Conservation (phyloP, 2,329 filamentous ascomycete species). For the Xylariaceae sp. region DNA sequence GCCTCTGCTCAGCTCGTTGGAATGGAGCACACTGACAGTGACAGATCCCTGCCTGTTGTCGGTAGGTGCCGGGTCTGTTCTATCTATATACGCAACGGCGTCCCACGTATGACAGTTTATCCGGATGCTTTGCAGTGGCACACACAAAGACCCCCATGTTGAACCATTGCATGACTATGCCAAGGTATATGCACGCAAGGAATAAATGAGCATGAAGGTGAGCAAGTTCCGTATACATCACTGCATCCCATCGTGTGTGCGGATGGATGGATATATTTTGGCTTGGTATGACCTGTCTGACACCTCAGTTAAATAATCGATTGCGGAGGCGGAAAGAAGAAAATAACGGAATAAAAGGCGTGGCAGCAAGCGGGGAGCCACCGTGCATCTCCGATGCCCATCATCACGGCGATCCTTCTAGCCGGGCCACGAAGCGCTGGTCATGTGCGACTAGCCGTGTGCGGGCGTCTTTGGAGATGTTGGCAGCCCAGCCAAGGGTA, state of each 20-base stretch:
- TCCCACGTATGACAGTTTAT: neutral
- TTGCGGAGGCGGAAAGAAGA: neutral
- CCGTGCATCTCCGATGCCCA: conserved; percentile 2
- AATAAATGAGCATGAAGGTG: neutral
- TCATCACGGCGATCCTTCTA: conserved; percentile 9
- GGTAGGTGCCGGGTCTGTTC: neutral
- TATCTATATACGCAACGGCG: neutral
- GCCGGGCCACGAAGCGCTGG: conserved; percentile 18
- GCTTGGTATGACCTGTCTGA: conserved; percentile 6
- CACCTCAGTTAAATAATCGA: too few relatives aligned
- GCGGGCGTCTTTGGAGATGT: conserved; percentile 15
- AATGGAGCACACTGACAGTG: neutral
- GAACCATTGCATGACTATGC: neutral
- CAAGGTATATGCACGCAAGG: neutral
- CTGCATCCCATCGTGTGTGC: neutral
- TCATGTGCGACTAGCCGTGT: conserved; percentile 15
- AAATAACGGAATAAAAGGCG: neutral
- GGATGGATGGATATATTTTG: conserved; percentile 5
- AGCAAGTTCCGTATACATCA: neutral
- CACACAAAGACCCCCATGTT: neutral
- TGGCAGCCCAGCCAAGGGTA: conserved; percentile 9
- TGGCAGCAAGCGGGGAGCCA: conserved; percentile 8
- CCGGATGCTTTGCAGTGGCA: neutral
- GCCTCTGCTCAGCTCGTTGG: neutral
- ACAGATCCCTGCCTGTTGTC: neutral